Evolutionary conservation across 257 asterid species (phyloP).

Genomic region (Eustoma russellianum): DNA sequence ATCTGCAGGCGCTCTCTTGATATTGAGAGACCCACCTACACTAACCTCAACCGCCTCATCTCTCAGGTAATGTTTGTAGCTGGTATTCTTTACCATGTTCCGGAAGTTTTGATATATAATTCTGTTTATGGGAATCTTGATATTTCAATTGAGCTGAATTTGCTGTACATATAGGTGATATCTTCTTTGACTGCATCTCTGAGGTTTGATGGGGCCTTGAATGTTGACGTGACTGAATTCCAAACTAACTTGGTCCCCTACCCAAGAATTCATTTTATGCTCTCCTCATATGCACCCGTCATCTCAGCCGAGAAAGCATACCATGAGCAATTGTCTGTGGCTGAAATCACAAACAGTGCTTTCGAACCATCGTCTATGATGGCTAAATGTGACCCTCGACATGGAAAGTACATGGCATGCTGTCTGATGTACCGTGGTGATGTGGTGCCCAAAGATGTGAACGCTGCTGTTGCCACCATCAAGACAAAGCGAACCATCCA

Average conservation of each 20-base stretch:
- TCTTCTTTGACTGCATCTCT: slow-evolving; percentile 36
- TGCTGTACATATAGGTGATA: slow-evolving; percentile 22
- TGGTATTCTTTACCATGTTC: neutral
- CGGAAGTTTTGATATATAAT: neutral
- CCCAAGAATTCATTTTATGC: slow-evolving; percentile 40
- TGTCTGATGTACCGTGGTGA: slow-evolving; percentile 38
- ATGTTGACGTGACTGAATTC: slow-evolving; percentile 35
- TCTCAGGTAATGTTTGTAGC: slow-evolving; percentile 19
- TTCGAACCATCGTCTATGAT: slow-evolving; percentile 41
- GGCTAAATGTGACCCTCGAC: slow-evolving; percentile 41
- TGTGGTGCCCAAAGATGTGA: slow-evolving; percentile 35
- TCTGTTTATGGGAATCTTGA: neutral
- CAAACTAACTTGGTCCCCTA: slow-evolving; percentile 38
- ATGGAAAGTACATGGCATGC: slow-evolving; percentile 40
- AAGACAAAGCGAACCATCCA: slow-evolving; percentile 36
- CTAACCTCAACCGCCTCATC: slow-evolving; percentile 32
- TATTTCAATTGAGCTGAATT: neutral
- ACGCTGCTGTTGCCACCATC: slow-evolving; percentile 30
- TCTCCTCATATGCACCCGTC: slow-evolving; percentile 33
- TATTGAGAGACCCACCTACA: slow-evolving; percentile 33
- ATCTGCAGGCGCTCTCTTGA: slow-evolving; percentile 33
- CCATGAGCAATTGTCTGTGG: slow-evolving; percentile 33
- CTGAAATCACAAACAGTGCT: slow-evolving; percentile 35
- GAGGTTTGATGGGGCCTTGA: slow-evolving; percentile 36
- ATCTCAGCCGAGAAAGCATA: slow-evolving; percentile 32